Base-by-base conservation (phyloP, 2,329 filamentous ascomycete genomes). In the Sporothrix schenckii region DNA sequence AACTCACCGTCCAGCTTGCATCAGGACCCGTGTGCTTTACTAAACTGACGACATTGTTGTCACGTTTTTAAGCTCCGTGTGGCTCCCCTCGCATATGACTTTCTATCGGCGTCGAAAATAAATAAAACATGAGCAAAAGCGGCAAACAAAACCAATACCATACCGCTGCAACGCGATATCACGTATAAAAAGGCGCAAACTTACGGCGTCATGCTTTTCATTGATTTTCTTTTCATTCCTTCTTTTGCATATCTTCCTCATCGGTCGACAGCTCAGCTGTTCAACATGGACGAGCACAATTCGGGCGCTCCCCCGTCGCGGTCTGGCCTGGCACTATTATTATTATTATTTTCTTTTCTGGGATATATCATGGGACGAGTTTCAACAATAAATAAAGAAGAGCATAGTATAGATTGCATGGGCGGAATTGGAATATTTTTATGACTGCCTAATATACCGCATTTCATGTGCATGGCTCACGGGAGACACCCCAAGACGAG, bases 11-110 rank as follows among this genome's bases (percentile, higher is more conserved):
- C 53, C 65, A 83, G 82, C 82, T 60, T 80, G 81, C 69, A 83
- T 83, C 71, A 75, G 83, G 76, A 84, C 83, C 49, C 80, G 83
- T 71, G 80, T 84, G 60, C 77, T 84, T 65, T 84, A 84, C 75
- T 84, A 80, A 66, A 24, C 19, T 14, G 9, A 39, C 19, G 39
- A 60, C 5, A 39, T 4, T 34, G 47, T 13, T 49, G 47, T 49
- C 47, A 49, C 47, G 16, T 49, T 49, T 49, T 7, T 49, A 16
- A 50, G 19, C 19, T 19, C 34, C n/a, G 50, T n/a, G 44, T 9
- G n/a, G 21, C 19, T 21, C 11, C 24, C 21, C 9, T 65, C 10
- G 44, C 61, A 50, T 30, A 16, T 65, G 61, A 14, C 21, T 65
- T 50, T 65, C 19, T 41, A 65, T 21, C 47, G 44, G 61, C 61